phyloP scores from a whole-genome alignment of 352 stramenopile genomes.

The Globisporangium polare region DNA sequence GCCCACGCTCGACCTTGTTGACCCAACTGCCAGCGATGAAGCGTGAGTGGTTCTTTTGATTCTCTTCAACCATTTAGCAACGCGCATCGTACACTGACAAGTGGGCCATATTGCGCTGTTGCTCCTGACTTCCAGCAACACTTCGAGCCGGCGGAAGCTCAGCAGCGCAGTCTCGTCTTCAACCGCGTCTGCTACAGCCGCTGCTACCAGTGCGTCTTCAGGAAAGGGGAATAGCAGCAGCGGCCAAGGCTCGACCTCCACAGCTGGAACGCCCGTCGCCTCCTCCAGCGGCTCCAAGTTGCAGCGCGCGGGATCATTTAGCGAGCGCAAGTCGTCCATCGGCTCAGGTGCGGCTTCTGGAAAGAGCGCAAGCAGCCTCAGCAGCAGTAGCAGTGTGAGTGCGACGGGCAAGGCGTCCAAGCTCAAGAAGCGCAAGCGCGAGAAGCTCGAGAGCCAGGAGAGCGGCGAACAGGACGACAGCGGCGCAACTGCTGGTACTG shows the following conservation, averaged over 20 bases:
- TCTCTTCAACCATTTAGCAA: neutral
- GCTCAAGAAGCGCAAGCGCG: conserved; percentile 54
- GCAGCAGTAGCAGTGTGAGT: conserved; percentile 2
- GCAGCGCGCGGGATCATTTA: conserved; percentile 19
- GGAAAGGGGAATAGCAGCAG: conserved; percentile 10
- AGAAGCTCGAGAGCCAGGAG: conserved; percentile 22
- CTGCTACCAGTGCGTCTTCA: conserved; percentile 5
- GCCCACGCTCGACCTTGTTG: conserved; percentile 48
- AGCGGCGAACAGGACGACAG: conserved; percentile 9
- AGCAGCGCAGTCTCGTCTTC: conserved; percentile 17
- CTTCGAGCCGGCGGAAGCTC: conserved; percentile 30
- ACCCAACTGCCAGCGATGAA: conserved; percentile 24
- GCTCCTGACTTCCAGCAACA: neutral
- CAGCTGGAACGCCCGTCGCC: neutral
- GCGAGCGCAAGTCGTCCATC: conserved; percentile 18
- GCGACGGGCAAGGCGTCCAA: conserved; percentile 32
- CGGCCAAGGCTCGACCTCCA: conserved; percentile 7
- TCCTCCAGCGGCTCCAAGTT: conserved; percentile 22
- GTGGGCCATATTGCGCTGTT: neutral
- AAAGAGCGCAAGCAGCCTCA: conserved; percentile 16
- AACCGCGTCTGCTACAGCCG: conserved; percentile 9
- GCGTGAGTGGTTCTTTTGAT: neutral
- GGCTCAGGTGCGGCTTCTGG: conserved; percentile 6
- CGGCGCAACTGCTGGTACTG: conserved; percentile 10
- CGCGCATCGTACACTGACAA: neutral